These are phyloP conservation scores for Paramecium biaurelia DNA, from an alignment of 73 alveolate species.

Conservation along the genomic window DNA sequence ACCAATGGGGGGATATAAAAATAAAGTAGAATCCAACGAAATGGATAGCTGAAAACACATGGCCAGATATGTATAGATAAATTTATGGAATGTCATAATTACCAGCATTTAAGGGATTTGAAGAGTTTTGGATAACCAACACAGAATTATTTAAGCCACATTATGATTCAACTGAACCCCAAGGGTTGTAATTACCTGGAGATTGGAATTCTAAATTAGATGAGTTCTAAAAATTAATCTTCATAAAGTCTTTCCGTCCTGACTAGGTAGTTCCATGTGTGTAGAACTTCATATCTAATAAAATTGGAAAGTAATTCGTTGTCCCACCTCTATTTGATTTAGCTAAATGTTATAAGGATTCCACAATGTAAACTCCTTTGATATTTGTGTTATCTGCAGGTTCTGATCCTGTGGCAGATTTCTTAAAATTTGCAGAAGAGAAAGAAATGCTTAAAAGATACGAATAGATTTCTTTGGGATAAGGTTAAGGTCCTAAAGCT, in stretches of 20 bases:
- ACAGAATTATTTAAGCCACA: slow-evolving; percentile 80
- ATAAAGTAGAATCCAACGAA: slow-evolving; percentile 88
- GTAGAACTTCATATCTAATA: slow-evolving; percentile 45
- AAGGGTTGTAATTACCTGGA: slow-evolving; percentile 89
- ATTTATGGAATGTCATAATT: slow-evolving; percentile 85
- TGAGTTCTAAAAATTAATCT: slow-evolving; percentile 87
- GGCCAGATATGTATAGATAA: slow-evolving; percentile 96
- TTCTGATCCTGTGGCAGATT: slow-evolving; percentile 99
- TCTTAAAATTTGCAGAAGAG: slow-evolving; percentile 95
- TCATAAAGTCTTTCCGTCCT: slow-evolving; percentile 92
- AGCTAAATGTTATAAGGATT: slow-evolving; percentile 96
- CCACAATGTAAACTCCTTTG: slow-evolving; percentile 98
- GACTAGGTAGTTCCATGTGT: slow-evolving; percentile 78
- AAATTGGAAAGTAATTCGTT: slow-evolving; percentile 91
- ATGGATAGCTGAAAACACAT: slow-evolving; percentile 97
- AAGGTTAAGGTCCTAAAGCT: slow-evolving; percentile 66
- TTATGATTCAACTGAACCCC: slow-evolving; percentile 92
- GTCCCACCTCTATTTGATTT: slow-evolving; percentile 99
- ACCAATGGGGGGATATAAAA: slow-evolving; percentile 59
- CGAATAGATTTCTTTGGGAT: slow-evolving; percentile 54
- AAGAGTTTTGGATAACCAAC: slow-evolving; percentile 81
- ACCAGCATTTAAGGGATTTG: slow-evolving; percentile 89
- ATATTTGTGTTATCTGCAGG: slow-evolving; percentile 99
- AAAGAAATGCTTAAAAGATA: slow-evolving; percentile 54
- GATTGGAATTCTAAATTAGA: slow-evolving; percentile 93